Evolutionary conservation across 2,329 filamentous ascomycete species (phyloP), one percentile per base, ranked within the genome.

Genomic region (Paecilomyces formosus): DNA sequence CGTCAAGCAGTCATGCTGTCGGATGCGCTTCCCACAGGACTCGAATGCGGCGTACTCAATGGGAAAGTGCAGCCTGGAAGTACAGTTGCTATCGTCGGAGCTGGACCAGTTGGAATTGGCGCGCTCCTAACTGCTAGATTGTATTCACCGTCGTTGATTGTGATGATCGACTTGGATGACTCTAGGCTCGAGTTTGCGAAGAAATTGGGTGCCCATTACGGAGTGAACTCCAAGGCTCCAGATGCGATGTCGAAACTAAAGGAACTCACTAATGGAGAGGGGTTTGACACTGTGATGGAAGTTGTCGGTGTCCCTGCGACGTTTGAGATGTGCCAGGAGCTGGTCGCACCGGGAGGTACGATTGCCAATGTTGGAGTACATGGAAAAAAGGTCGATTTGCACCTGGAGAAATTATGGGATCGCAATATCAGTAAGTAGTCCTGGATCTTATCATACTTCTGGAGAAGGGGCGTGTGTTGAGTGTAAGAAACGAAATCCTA

Each of bases 281-380:
- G 82, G 0, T 84, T 80, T 61, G 82, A 86, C 59, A 74, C 80
- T 0, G 82, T 85, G 0, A 82, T 85, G 55, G 83, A 85, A 66
- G 82, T 81, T 0, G 83, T 85, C 1, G 82, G 82, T 1, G 72
- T 82, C 8, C 80, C 81, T 0, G 74, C 73, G 0, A 84, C 80
- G 0, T 84, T 85, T 64, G 73, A 79, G 15, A 69, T 84, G 50
- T 81, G 78, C 56, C 82, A 85, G 66, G 71, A 78, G 7, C 64
- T 86, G 24, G 75, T 85, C 9, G 82, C 79, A 0, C 71, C 78
- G 0, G 82, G 82, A 1, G 83, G 81, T 3, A 71, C 74, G 0
- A 78, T 85, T 61, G 82, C 82, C 3, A 85, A 85, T 64, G 76
- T 85, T 2, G 83, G 83, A 8, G 83, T 85, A 6, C 82, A 85